Conservation (phyloP, 176 grass and related monocot species). For the Hsuehochloa calcarea region DNA sequence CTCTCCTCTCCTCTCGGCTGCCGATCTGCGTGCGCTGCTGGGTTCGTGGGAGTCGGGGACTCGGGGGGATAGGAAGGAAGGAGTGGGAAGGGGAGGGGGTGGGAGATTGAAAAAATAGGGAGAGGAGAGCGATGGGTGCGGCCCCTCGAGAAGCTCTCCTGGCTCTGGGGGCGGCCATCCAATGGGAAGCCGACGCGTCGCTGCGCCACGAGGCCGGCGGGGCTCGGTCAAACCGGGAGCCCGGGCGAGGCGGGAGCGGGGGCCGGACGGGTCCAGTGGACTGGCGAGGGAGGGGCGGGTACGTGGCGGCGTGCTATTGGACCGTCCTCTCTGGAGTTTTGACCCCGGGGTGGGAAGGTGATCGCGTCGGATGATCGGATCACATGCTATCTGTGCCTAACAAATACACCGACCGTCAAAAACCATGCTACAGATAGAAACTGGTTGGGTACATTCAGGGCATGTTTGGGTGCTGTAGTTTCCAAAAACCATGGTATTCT, state of each 20-base stretch:
- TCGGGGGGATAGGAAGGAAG: not conserved
- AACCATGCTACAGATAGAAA: no score
- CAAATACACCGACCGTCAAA: not conserved
- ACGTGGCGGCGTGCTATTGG: not conserved
- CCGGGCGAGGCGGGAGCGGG: not conserved
- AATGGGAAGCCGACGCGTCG: conserved; percentile 14
- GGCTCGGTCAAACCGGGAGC: conserved; percentile 24
- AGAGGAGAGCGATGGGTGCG: conserved; percentile 11
- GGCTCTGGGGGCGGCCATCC: not conserved
- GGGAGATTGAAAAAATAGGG: conserved; percentile 11
- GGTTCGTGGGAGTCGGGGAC: not conserved
- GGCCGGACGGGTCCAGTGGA: not conserved
- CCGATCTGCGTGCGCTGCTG: not conserved
- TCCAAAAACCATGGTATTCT: no score
- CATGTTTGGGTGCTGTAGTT: no score
- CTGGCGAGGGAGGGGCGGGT: not conserved
- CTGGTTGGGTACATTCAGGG: no score
- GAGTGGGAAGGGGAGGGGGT: not conserved
- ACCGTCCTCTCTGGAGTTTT: not conserved
- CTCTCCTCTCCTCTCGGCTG: not conserved
- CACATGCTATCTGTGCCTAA: not conserved
- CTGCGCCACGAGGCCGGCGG: not conserved
- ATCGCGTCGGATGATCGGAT: not conserved
- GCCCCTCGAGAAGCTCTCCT: conserved; percentile 34
- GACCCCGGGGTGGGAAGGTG: not conserved